These are phyloP conservation scores for Ensete ventricosum DNA, from an alignment of 176 grass and related monocot species.

Conservation along the genomic window DNA sequence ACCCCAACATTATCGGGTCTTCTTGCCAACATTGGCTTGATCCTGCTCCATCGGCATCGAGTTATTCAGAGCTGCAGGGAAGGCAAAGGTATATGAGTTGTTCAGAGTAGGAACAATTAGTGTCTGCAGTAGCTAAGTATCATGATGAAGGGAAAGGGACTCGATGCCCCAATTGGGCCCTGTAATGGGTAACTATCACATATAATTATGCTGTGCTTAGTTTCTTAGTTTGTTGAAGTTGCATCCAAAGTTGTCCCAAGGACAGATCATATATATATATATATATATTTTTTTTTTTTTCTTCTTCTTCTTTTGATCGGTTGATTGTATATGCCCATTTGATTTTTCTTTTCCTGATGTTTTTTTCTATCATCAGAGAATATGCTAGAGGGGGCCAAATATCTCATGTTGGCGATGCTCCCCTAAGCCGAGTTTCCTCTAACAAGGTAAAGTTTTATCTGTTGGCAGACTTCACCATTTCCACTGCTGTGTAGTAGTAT, in stretches of 20 bases:
- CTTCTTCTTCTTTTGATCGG: not conserved
- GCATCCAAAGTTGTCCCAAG: not conserved
- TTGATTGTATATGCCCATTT: not conserved
- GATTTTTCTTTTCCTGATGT: not conserved
- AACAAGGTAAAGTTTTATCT: slow-evolving; percentile 46
- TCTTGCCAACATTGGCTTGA: slow-evolving; percentile 27
- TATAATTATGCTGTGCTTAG: not conserved
- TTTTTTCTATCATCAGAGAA: slow-evolving; percentile 37
- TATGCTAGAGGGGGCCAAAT: slow-evolving; percentile 24
- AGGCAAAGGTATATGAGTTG: slow-evolving; percentile 47
- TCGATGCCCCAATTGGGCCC: too few relatives aligned
- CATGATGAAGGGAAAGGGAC: not conserved
- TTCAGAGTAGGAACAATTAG: not conserved
- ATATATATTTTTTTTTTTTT: not conserved
- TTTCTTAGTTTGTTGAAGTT: not conserved
- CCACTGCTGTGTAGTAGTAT: slow-evolving; percentile 11
- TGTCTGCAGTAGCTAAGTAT: not conserved
- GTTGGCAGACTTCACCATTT: not conserved
- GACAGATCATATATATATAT: not conserved
- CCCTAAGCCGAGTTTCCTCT: slow-evolving; percentile 65
- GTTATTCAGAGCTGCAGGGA: slow-evolving; percentile 17
- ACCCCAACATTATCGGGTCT: not conserved
- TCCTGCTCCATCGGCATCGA: slow-evolving; percentile 29
- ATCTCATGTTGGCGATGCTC: slow-evolving; percentile 30
- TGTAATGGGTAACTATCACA: too few relatives aligned